Evolutionary conservation across 1,284 basidiomycete genomes (phyloP).

Genomic region (Ustilago esculenta): DNA sequence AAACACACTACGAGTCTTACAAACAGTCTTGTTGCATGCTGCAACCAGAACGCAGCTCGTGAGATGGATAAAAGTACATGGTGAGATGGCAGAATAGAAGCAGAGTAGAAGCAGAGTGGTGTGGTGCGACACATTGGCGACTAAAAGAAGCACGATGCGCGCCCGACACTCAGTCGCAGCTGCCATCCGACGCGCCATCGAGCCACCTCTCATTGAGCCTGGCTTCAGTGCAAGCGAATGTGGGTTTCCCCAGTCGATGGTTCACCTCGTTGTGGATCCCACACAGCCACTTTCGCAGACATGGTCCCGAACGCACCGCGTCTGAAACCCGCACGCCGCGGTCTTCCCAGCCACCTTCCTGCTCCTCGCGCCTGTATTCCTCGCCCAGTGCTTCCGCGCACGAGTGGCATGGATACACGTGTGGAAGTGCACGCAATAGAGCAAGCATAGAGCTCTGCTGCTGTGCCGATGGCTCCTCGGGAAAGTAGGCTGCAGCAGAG

Average conservation of each 20-base stretch:
- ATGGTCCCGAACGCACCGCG: constrained; percentile 34
- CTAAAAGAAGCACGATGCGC: background rate
- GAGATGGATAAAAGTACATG: constrained; percentile 14
- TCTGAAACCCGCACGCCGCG: constrained; percentile 17
- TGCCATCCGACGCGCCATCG: constrained; percentile 57
- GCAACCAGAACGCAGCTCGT: no score
- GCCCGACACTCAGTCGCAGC: constrained; percentile 48
- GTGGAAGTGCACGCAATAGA: constrained; percentile 52
- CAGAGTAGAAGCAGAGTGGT: no score
- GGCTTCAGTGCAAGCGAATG: constrained; percentile 53
- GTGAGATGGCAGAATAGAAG: constrained; percentile 1
- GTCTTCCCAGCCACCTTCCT: constrained; percentile 45
- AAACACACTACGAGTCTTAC: no score
- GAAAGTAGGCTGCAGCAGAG: constrained; percentile 63
- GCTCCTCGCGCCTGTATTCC: constrained; percentile 46
- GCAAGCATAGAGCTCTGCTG: constrained; percentile 57
- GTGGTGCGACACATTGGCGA: background rate
- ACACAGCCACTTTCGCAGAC: constrained; percentile 60
- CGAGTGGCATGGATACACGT: constrained; percentile 61
- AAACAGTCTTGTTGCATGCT: no score
- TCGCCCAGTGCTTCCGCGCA: constrained; percentile 58
- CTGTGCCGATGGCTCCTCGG: constrained; percentile 42
- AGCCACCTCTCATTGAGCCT: constrained; percentile 57
- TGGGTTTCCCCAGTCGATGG: constrained; percentile 58
- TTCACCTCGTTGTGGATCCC: constrained; percentile 66